These are phyloP conservation scores for Backusella luteola DNA, from an alignment of 192 early-diverging fungal species.

Conservation along the genomic window DNA sequence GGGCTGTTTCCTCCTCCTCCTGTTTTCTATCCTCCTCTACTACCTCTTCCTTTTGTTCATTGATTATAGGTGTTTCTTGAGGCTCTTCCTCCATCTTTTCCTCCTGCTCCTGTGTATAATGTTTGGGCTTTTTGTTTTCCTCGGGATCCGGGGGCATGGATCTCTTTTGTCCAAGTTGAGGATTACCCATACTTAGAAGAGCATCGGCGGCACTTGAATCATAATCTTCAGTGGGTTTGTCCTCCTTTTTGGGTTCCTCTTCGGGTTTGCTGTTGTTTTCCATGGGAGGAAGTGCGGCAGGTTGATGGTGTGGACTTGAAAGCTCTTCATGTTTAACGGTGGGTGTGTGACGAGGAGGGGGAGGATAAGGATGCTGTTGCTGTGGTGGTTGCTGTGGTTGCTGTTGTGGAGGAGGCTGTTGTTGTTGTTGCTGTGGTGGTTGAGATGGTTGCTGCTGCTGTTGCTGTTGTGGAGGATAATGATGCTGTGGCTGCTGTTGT, in stretches of 20 bases:
- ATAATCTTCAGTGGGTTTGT: slow-evolving; percentile 12
- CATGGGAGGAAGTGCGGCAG: too few relatives aligned
- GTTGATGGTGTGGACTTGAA: too few relatives aligned
- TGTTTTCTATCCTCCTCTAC: not conserved
- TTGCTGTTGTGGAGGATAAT: too few relatives aligned
- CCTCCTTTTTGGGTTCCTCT: not conserved
- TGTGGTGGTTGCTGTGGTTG: not conserved
- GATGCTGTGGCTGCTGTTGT: too few relatives aligned
- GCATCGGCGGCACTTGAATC: slow-evolving; percentile 30
- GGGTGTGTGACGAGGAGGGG: not conserved
- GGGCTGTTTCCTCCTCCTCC: too few relatives aligned
- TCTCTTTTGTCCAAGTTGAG: slow-evolving; percentile 17
- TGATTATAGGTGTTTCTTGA: not conserved
- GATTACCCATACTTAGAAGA: slow-evolving; percentile 15
- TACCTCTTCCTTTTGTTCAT: not conserved
- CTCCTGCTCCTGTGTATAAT: not conserved
- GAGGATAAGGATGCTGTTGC: too few relatives aligned
- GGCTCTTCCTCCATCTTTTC: not conserved
- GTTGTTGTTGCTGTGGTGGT: too few relatives aligned
- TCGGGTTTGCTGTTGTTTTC: not conserved
- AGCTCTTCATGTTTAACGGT: too few relatives aligned
- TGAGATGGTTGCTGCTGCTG: too few relatives aligned
- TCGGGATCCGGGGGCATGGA: not conserved
- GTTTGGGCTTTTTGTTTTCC: slow-evolving; percentile 16
- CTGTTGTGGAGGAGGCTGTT: not conserved